These are phyloP conservation scores for Aegle marmelos DNA, from an alignment of 345 rosid species.

Conservation along the genomic window DNA sequence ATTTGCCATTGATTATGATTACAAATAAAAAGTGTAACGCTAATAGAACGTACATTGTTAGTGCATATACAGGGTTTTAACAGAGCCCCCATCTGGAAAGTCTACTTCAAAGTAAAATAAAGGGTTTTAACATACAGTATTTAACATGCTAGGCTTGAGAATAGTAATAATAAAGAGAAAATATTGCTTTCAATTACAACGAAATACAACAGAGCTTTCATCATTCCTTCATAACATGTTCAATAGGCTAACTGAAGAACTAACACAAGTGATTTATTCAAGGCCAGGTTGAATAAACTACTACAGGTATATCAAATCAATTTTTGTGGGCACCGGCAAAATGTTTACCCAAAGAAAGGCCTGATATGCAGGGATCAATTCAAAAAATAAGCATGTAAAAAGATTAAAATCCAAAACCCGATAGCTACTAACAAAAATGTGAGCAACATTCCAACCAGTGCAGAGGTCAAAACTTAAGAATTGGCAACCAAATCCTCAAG, in stretches of 20 bases:
- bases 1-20: too few species aligned
- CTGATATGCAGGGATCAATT: not conserved
- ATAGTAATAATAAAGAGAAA: not conserved
- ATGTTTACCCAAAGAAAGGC: not conserved
- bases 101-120: too few species aligned
- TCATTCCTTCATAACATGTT: not conserved
- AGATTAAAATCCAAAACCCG: not conserved
- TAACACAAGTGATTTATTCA: not conserved
- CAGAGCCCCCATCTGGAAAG: too few species aligned
- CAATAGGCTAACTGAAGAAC: not conserved
- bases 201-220: not conserved
- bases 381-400: not conserved
- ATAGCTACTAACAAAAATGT: conserved; percentile 3
- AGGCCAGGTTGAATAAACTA: not conserved
- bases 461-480: conserved; percentile 23
- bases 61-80: too few species aligned
- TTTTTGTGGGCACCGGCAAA: not conserved
- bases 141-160: too few species aligned
- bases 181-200: not conserved
- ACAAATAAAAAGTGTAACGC: too few species aligned
- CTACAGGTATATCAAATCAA: not conserved
- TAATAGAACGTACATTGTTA: too few species aligned
- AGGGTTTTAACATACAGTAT: too few species aligned
- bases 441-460: not conserved
- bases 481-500: conserved; percentile 42